Evolutionary conservation across 345 rosid genomes (phyloP).

Genomic region (Pelargonium nanum): DNA sequence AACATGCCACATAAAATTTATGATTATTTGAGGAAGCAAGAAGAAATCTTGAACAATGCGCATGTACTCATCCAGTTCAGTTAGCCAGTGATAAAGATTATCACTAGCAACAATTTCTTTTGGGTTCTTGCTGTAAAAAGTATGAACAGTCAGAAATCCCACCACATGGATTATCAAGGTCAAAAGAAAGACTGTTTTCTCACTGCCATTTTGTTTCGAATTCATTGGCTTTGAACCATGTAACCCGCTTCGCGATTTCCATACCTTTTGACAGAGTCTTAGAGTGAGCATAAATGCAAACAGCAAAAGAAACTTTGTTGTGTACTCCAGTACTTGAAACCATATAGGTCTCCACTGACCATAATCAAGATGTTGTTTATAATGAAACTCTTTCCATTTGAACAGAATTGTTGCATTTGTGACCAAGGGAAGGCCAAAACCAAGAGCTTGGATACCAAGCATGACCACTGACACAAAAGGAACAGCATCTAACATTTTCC

Average conservation of each 20-base stretch:
- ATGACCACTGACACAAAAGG: conserved; percentile 1
- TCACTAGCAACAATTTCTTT: too few species aligned
- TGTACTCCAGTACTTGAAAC: neutral
- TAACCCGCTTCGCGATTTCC: conserved; percentile 1
- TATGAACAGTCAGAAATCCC: neutral
- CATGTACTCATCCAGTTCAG: neutral
- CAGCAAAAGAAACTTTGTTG: neutral
- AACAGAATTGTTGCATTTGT: neutral
- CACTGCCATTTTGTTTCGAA: neutral
- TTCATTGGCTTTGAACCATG: neutral
- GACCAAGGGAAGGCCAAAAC: neutral
- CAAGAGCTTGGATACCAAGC: conserved; percentile 5
- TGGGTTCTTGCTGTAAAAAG: neutral
- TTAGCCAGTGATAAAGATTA: neutral
- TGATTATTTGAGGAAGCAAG: neutral
- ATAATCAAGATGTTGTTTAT: neutral
- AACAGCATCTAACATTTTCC: neutral
- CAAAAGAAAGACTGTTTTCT: neutral
- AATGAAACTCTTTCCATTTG: neutral
- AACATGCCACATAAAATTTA: neutral
- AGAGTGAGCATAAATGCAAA: neutral
- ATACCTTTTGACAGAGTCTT: neutral
- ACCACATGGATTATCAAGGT: neutral
- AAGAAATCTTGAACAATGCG: neutral
- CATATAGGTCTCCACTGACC: too few species aligned